phyloP scores from a whole-genome alignment of 116 monocot genomes.

The Trichopus zeylanicus region DNA sequence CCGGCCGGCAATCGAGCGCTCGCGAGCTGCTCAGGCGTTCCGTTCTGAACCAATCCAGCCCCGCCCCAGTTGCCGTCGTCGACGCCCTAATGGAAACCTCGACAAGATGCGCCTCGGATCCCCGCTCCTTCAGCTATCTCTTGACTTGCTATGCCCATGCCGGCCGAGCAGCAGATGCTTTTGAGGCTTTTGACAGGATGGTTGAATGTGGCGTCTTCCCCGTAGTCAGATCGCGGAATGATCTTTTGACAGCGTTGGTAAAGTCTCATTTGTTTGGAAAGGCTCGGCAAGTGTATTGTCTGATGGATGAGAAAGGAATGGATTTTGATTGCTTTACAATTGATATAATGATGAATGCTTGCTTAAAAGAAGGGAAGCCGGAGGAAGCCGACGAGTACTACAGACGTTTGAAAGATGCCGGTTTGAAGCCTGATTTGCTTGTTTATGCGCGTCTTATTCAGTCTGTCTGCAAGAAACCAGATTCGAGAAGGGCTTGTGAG shows the following conservation, averaged over 20 bases:
- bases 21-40: conserved; percentile 20
- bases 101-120: conserved; percentile 15
- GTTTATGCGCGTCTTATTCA: conserved; percentile 23
- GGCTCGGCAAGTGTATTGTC: conserved; percentile 19
- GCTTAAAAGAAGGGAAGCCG: conserved; percentile 31
- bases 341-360: conserved; percentile 39
- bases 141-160: conserved; percentile 23
- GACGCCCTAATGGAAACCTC: conserved; percentile 24
- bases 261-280: conserved; percentile 3
- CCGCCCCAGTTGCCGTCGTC: conserved; percentile 13
- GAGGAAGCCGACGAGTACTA: conserved; percentile 30
- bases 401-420: conserved; percentile 15
- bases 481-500: conserved; percentile 30
- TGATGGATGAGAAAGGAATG: conserved; percentile 34
- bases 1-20: conserved; percentile 11
- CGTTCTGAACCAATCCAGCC: conserved; percentile 4
- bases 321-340: conserved; percentile 21
- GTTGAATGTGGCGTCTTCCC: conserved; percentile 16
- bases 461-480: conserved; percentile 25
- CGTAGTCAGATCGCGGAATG: conserved; percentile 22
- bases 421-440: conserved; percentile 24
- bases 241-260: conserved; percentile 20
- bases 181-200: conserved; percentile 26
- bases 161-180: conserved; percentile 16
- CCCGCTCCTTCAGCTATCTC: conserved; percentile 15